phyloP scores from a whole-genome alignment of 2,329 filamentous ascomycete species.

The Alternaria arborescens region DNA sequence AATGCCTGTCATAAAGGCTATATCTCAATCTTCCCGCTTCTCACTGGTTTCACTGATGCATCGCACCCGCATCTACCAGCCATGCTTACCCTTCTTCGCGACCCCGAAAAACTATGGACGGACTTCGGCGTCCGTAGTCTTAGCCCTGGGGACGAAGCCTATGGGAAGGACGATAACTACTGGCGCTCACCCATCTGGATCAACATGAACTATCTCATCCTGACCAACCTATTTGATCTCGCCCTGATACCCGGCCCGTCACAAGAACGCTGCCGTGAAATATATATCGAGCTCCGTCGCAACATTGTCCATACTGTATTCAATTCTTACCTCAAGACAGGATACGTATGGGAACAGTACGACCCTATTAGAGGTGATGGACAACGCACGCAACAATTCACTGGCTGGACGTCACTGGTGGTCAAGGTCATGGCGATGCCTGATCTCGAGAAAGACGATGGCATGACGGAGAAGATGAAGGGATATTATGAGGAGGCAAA shows the following conservation, averaged over 20 bases:
- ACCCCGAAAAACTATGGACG: constrained; percentile 86
- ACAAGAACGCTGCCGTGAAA: constrained; percentile 70
- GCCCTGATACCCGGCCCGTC: constrained; percentile 63
- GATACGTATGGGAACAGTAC: constrained; percentile 99
- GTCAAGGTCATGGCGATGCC: constrained; percentile 97
- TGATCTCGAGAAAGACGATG: constrained; percentile 59
- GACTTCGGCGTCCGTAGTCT: constrained; percentile 84
- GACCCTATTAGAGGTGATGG: constrained; percentile 90
- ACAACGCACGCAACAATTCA: constrained; percentile 97
- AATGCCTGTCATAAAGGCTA: constrained; percentile 95
- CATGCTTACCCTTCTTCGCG: constrained; percentile 76
- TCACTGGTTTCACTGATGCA: constrained; percentile 78
- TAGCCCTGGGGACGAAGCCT: constrained; percentile 79
- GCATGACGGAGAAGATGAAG: constrained; percentile 28
- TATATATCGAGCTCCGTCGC: constrained; percentile 78
- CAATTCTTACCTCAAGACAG: constrained; percentile 83
- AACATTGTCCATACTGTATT: constrained; percentile 90
- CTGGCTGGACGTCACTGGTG: constrained; percentile 97
- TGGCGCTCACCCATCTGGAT: constrained; percentile 96
- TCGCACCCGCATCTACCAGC: constrained; percentile 77
- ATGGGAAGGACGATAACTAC: constrained; percentile 91
- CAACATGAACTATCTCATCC: constrained; percentile 90
- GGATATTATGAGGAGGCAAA: constrained; percentile 33
- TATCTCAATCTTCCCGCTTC: constrained; percentile 87
- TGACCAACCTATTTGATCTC: constrained; percentile 70